Evolutionary conservation across 2,329 filamentous ascomycete genomes (phyloP).

Genomic region (Cladophialophora carrionii): DNA sequence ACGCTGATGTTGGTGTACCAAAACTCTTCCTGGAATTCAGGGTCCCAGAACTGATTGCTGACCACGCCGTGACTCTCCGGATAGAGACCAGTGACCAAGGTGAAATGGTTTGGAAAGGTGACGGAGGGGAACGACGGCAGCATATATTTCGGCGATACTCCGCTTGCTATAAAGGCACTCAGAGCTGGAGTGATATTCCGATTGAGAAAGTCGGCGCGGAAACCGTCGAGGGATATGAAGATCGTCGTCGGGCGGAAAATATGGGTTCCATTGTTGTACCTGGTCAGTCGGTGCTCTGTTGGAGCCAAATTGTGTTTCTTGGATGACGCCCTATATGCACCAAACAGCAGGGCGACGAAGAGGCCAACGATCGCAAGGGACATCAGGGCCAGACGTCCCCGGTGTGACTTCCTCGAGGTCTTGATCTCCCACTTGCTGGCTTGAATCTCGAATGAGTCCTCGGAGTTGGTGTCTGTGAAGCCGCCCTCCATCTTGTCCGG

Average conservation of each 20-base stretch:
- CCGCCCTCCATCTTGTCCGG: conserved; percentile 85
- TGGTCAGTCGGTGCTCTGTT: conserved; percentile 34
- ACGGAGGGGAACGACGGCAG: conserved; percentile 91
- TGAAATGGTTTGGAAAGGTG: conserved; percentile 96
- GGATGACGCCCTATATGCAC: conserved; percentile 60
- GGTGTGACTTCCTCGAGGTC: conserved; percentile 37
- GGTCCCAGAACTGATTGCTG: conserved; percentile 94
- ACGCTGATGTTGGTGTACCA: conserved; percentile 60
- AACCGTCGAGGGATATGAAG: conserved; percentile 90
- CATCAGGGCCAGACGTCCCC: conserved; percentile 32
- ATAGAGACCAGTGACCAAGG: conserved; percentile 85
- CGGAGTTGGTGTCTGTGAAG: conserved; percentile 64
- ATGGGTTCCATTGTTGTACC: conserved; percentile 77
- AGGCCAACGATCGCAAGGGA: conserved; percentile 53
- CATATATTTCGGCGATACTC: conserved; percentile 91
- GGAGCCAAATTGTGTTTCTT: conserved; percentile 38
- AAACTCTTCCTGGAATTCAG: conserved; percentile 74
- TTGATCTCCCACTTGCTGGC: conserved; percentile 45
- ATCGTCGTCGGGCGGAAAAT: conserved; percentile 90
- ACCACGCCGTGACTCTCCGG: conserved; percentile 93
- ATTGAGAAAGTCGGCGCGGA: conserved; percentile 89
- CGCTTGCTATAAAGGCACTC: conserved; percentile 75
- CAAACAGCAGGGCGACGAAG: conserved; percentile 60
- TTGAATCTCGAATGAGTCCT: conserved; percentile 60
- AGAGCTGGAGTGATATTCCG: conserved; percentile 82